These are phyloP conservation scores for Lentinus brumalis DNA, from an alignment of 768 basidiomycete species.

Conservation along the genomic window DNA sequence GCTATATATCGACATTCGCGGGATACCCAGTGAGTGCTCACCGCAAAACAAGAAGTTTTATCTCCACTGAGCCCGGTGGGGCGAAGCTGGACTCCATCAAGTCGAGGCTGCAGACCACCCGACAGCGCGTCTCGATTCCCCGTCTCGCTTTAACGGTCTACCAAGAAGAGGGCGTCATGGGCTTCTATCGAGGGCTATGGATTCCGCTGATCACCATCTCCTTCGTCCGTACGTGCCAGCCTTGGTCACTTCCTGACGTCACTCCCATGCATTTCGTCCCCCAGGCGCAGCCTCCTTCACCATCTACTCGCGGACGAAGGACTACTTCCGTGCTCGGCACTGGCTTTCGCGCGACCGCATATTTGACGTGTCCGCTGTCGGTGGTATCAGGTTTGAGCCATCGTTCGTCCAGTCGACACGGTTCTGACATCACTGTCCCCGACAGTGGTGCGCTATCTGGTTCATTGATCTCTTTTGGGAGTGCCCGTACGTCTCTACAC, in stretches of 20 bases:
- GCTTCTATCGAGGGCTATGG: constrained; percentile 90
- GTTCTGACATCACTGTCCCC: not conserved
- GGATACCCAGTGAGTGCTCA: constrained; percentile 71
- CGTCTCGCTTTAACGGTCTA: constrained; percentile 73
- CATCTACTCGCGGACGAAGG: constrained; percentile 85
- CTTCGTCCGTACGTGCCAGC: constrained; percentile 78
- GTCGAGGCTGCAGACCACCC: constrained; percentile 86
- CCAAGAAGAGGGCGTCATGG: constrained; percentile 81
- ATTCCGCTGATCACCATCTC: constrained; percentile 95
- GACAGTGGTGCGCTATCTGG: constrained; percentile 81
- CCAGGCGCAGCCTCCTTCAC: constrained; percentile 89
- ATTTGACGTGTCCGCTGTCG: constrained; percentile 72
- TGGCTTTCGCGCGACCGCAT: constrained; percentile 60
- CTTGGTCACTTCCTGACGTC: constrained; percentile 5
- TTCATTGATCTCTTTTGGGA: constrained; percentile 84
- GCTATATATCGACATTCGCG: constrained; percentile 89
- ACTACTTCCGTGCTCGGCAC: constrained; percentile 60
- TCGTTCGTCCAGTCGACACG: not conserved
- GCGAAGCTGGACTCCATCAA: constrained; percentile 89
- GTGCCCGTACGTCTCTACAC: constrained; percentile 69
- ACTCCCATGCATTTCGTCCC: constrained; percentile 9
- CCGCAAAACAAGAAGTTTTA: not conserved
- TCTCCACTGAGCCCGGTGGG: not conserved
- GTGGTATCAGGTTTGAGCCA: constrained; percentile 54
- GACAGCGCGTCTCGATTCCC: constrained; percentile 72